phyloP scores from a whole-genome alignment of 139 green algal species.

The Chlamydomonas incerta region DNA sequence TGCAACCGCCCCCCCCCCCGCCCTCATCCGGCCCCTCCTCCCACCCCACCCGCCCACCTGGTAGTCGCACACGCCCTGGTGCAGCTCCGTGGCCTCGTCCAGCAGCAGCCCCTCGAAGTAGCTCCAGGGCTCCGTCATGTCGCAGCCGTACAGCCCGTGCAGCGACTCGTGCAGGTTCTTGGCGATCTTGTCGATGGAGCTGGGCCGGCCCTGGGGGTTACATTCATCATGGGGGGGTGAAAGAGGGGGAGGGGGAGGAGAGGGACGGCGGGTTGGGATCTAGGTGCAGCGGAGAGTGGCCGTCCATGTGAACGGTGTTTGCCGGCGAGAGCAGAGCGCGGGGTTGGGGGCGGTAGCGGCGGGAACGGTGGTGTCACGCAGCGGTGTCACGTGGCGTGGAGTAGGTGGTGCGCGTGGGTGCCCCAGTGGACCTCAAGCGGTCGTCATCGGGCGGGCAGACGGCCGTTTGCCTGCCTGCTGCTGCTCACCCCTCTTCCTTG shows the following conservation, averaged over 20 bases:
- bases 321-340: too few species aligned
- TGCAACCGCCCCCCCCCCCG: background rate
- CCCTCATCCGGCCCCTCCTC: background rate
- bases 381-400: too few species aligned
- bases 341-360: too few species aligned
- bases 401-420: too few species aligned
- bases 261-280: too few species aligned
- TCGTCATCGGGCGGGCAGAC: too few species aligned
- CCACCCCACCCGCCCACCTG: conserved; percentile 51
- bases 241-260: background rate
- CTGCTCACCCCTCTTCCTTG: too few species aligned
- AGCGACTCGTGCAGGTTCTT: conserved; percentile 66
- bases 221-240: background rate
- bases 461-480: too few species aligned
- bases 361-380: too few species aligned
- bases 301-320: too few species aligned
- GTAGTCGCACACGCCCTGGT: conserved; percentile 68
- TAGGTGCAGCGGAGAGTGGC: too few species aligned
- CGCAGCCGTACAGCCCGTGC: conserved; percentile 58
- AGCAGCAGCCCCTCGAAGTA: conserved; percentile 68
- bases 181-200: conserved; percentile 75
- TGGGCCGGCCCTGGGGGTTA: conserved; percentile 53
- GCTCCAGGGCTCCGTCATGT: conserved; percentile 60
- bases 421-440: too few species aligned
- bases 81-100: conserved; percentile 66